These are phyloP conservation scores for Trematosphaeria pertusa DNA, from an alignment of 2,329 filamentous ascomycete species.

Conservation along the genomic window DNA sequence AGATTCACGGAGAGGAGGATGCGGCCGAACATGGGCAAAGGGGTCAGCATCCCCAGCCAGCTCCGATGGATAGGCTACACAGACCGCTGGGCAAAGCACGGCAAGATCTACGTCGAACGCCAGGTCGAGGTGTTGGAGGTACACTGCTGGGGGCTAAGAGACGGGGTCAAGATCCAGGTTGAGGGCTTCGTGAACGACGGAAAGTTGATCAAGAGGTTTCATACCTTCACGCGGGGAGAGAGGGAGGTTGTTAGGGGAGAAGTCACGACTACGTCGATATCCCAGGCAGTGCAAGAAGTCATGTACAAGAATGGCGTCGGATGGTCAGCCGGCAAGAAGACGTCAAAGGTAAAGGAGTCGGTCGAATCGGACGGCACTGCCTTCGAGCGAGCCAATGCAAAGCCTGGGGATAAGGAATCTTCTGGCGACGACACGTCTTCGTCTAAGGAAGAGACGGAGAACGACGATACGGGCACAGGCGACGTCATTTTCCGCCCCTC, in stretches of 20 bases:
- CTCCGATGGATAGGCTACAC: conserved; percentile 87
- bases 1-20: conserved; percentile 84
- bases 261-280: conserved; percentile 51
- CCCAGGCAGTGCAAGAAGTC: conserved; percentile 55
- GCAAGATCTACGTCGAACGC: conserved; percentile 82
- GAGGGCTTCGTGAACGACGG: conserved; percentile 90
- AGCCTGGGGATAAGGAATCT: conserved; percentile 22
- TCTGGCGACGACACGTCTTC: conserved; percentile 25
- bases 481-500: conserved; percentile 80
- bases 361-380: conserved; percentile 14
- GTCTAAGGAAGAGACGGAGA: conserved; percentile 27
- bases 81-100: conserved; percentile 79
- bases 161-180: conserved; percentile 86
- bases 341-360: conserved; percentile 17
- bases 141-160: conserved; percentile 85
- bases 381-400: conserved; percentile 28
- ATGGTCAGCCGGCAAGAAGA: conserved; percentile 32
- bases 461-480: conserved; percentile 63
- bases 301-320: conserved; percentile 49
- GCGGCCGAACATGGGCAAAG: conserved; percentile 85
- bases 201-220: conserved; percentile 81
- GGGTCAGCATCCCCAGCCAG: conserved; percentile 93
- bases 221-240: conserved; percentile 79
- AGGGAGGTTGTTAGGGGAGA: conserved; percentile 69
- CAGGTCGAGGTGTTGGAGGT: conserved; percentile 86